Evolutionary conservation across 2,329 filamentous ascomycete species (phyloP).

Genomic region (Tolypocladium tundrense): DNA sequence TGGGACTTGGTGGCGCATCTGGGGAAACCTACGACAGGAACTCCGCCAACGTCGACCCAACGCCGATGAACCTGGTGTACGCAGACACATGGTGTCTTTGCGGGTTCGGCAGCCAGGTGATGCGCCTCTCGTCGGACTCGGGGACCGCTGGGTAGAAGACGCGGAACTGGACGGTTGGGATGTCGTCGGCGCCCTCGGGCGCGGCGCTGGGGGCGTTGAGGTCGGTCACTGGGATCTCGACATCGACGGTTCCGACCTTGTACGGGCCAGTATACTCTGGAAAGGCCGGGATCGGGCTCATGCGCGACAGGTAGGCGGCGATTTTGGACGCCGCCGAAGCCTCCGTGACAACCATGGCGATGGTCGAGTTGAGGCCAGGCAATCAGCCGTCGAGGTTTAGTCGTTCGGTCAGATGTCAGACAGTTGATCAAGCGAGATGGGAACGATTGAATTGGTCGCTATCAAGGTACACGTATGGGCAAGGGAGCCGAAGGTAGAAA

Average conservation of each 20-base stretch:
- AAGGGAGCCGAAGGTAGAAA: background rate
- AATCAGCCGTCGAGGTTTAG: background rate
- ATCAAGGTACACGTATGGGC: background rate
- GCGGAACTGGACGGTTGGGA: conserved; percentile 68
- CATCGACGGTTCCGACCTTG: conserved; percentile 68
- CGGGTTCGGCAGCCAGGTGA: conserved; percentile 69
- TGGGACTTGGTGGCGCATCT: background rate
- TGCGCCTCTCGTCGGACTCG: conserved; percentile 43
- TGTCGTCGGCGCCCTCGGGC: conserved; percentile 42
- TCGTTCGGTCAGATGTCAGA: background rate
- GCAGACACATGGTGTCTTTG: conserved; percentile 65
- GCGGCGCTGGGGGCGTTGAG: conserved; percentile 42
- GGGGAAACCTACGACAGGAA: conserved; percentile 44
- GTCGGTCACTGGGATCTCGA: conserved; percentile 63
- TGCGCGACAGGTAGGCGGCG: conserved; percentile 36
- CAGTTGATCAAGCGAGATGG: background rate
- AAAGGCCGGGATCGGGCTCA: conserved; percentile 63
- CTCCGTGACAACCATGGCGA: conserved; percentile 9
- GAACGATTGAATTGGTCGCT: background rate
- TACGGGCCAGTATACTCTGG: conserved; percentile 68
- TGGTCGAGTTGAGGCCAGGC: background rate
- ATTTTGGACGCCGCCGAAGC: conserved; percentile 24
- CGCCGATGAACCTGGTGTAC: conserved; percentile 67
- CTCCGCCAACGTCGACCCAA: conserved; percentile 46
- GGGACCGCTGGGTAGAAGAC: conserved; percentile 67